A percentile compares a stretch with the other conserved stretches of the same genome.
Conservation (phyloP, 2,329 filamentous ascomycete genomes). For the Bipolaris gigantea region DNA sequence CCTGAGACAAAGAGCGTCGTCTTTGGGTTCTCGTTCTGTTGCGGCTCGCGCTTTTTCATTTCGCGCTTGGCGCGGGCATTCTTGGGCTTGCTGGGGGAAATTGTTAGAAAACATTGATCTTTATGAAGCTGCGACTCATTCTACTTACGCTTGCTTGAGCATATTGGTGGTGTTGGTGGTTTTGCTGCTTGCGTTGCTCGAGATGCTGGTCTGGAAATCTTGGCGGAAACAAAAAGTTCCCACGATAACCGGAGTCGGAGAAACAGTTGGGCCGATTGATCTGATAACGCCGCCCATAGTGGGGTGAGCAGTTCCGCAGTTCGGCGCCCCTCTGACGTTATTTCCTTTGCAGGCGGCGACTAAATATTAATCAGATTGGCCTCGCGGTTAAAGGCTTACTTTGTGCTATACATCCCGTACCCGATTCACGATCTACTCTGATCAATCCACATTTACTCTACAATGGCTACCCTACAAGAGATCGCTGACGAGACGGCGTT, state of each 20-base stretch:
- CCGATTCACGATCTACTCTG: too few relatives aligned
- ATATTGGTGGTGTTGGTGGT: constrained; percentile 23
- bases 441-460: not conserved
- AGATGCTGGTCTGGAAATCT: constrained; percentile 23
- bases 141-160: constrained; percentile 39
- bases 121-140: not conserved
- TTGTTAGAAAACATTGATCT: not conserved
- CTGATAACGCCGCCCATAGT: constrained; percentile 14
- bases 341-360: constrained; percentile 11
- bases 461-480: constrained; percentile 65
- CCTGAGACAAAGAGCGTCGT: constrained; percentile 87
- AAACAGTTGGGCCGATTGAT: constrained; percentile 14
- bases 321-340: constrained; percentile 16
- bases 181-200: constrained; percentile 2
- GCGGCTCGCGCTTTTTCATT: constrained; percentile 89
- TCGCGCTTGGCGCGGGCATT: constrained; percentile 92
- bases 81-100: constrained; percentile 61
- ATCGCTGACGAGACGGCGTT: constrained; percentile 75
- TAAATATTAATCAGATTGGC: constrained; percentile 12
- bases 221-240: constrained; percentile 22
- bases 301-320: constrained; percentile 9
- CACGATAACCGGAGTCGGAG: constrained; percentile 9
- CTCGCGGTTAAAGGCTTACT: not conserved
- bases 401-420: not conserved
- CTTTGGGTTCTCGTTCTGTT: constrained; percentile 86